Evolutionary conservation across 2,329 filamentous ascomycete species (phyloP).

Genomic region (Gliomastix tumulicola): DNA sequence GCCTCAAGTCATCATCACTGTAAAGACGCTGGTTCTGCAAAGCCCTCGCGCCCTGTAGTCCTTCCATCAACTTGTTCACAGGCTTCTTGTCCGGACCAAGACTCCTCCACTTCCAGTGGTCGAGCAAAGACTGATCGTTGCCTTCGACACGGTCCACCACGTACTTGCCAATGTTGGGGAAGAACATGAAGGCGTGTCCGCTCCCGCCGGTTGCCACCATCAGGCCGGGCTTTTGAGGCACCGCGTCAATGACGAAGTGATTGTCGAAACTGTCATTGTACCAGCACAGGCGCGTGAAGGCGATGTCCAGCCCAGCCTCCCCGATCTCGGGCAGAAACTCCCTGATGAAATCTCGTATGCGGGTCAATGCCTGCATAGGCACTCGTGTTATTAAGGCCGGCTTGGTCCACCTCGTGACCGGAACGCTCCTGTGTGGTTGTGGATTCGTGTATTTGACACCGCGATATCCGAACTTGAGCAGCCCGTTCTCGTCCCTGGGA

Average conservation of each 20-base stretch:
- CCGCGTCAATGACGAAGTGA: constrained; percentile 13
- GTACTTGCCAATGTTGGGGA: constrained; percentile 46
- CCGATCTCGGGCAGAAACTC: constrained; percentile 34
- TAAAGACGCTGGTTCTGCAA: background rate
- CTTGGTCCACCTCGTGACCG: constrained; percentile 27
- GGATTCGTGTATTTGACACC: constrained; percentile 44
- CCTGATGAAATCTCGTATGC: constrained; percentile 22
- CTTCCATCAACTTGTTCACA: constrained; percentile 1
- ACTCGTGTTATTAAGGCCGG: constrained; percentile 12
- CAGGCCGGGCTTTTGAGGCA: constrained; percentile 49
- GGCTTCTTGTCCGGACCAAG: background rate
- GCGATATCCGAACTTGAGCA: constrained; percentile 43
- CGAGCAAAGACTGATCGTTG: constrained; percentile 15
- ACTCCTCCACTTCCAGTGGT: constrained; percentile 13
- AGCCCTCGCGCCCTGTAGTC: background rate
- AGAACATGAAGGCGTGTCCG: constrained; percentile 53
- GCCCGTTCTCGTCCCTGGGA: constrained; percentile 29
- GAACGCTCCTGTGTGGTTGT: constrained; percentile 24
- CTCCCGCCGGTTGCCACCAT: constrained; percentile 53
- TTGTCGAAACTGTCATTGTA: constrained; percentile 10
- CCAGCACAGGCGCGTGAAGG: constrained; percentile 16
- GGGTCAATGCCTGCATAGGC: constrained; percentile 16
- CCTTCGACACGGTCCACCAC: constrained; percentile 44
- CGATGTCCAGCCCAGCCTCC: constrained; percentile 23
- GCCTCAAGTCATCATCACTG: background rate